Base-by-base conservation (phyloP, 2,329 filamentous ascomycete genomes). In the Nemania serpens region DNA sequence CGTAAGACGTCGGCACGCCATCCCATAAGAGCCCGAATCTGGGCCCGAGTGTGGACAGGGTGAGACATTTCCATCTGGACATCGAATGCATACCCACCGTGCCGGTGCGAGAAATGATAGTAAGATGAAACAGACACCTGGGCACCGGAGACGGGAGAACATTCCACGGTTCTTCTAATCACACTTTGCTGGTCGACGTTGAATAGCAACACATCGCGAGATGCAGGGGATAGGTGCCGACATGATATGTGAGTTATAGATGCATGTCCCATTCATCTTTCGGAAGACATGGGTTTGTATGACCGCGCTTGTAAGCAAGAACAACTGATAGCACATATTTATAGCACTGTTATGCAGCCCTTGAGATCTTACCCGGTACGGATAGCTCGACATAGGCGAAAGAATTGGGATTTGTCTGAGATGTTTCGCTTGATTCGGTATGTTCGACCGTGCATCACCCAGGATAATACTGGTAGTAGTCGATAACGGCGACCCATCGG, bases 241-340 rank as follows among this genome's bases (percentile, higher is more conserved):
- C 25, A 58, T 47, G 25, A 39, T 51, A n/a, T 22, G 11, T 6
- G 5, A 36, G 10, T 12, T 17, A 36, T 59, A 55, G 42, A 36
- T 53, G 42, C 53, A 12, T 41, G 36, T 64, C 25, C 25, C 20
- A 39, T 50, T 20, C 10, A 55, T 17, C 42, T 41, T 47, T 37
- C 22, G 41, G 41, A 25, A 39, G 53, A n/a, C 51, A 43, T 37
- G 58, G 57, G 47, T 55, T 42, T 29, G 57, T 52, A 46, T 53
- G 58, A 61, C 49, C 20, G 36, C 36, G 15, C 55, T 46, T 42
- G 48, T 62, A 64, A 59, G 46, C 55, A 42, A 62, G 36, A 56
- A 34, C 39, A 54, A 57, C 53, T 61, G 37, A 52, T 39, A 55
- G 25, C 6, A 39, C n/a, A 33, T 13, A 50, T 25, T 34, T 36